These are phyloP conservation scores for Umbelopsis vinacea DNA, from an alignment of 192 early-diverging fungal species.

Conservation along the genomic window DNA sequence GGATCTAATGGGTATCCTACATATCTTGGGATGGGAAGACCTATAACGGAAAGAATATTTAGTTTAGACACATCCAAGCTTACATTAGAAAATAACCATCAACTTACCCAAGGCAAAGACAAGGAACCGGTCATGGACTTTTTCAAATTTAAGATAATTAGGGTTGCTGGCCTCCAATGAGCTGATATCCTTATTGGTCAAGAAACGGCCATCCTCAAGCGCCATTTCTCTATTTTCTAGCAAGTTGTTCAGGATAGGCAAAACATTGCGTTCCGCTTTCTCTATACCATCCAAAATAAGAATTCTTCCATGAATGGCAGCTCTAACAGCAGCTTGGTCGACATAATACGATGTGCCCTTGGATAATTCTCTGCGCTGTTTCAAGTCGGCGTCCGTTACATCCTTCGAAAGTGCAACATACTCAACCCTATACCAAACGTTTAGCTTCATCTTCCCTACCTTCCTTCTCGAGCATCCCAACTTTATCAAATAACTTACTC, in stretches of 20 bases:
- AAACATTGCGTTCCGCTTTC: conserved; percentile 84
- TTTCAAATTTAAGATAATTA: conserved; percentile 60
- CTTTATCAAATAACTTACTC: conserved; percentile 30
- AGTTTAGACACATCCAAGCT: too few relatives aligned
- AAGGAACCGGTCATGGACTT: conserved; percentile 67
- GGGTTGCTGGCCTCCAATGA: conserved; percentile 48
- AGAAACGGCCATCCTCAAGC: conserved; percentile 79
- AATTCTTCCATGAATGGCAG: conserved; percentile 65
- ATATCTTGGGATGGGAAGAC: conserved; percentile 73
- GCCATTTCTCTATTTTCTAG: conserved; percentile 87
- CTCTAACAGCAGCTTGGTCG: conserved; percentile 61
- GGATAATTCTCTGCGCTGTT: conserved; percentile 78
- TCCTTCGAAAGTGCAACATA: conserved; percentile 76
- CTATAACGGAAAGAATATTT: conserved; percentile 26
- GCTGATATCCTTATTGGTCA: conserved; percentile 56
- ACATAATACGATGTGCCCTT: conserved; percentile 65
- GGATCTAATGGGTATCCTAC: conserved; percentile 77
- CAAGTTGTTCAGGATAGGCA: conserved; percentile 85
- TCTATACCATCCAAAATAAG: conserved; percentile 71
- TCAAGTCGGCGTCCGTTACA: conserved; percentile 79
- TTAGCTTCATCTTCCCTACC: background rate
- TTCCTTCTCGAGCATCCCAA: background rate
- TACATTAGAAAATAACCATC: too few relatives aligned
- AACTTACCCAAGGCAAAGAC: conserved; percentile 68
- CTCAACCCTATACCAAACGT: conserved; percentile 51